Conservation (phyloP, 768 basidiomycete species). For the Hortiboletus campestris region DNA sequence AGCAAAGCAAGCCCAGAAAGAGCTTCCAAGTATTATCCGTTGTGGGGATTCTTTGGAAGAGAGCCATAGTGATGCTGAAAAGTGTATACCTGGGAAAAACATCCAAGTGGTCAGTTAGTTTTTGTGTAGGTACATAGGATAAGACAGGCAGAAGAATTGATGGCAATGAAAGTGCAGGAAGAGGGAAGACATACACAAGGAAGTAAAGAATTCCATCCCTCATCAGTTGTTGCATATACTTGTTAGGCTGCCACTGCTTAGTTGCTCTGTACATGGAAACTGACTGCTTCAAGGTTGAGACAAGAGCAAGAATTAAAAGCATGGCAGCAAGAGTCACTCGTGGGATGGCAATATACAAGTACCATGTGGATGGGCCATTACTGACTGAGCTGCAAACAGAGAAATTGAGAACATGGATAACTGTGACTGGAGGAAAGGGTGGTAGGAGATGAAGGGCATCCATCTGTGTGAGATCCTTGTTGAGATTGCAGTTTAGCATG, state of each 20-base stretch:
- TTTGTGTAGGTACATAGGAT: background rate
- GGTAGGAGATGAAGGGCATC: no score
- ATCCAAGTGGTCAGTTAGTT: background rate
- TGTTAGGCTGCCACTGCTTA: constrained; percentile 7
- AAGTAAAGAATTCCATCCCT: constrained; percentile 5
- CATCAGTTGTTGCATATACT: background rate
- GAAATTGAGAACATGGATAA: no score
- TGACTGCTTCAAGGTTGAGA: background rate
- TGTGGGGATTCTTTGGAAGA: no score
- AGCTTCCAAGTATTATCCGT: background rate
- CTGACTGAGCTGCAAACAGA: no score
- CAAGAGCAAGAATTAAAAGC: background rate
- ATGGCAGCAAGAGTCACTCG: background rate
- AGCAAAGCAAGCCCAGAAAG: background rate
- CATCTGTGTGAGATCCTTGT: no score
- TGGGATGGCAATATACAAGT: background rate
- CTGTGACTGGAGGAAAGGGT: no score
- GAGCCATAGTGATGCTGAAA: background rate
- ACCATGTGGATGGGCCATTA: no score
- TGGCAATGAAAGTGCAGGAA: no score
- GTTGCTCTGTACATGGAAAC: constrained; percentile 4
- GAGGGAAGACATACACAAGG: background rate
- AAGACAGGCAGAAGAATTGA: background rate
- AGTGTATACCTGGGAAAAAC: background rate
- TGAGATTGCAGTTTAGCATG: no score